Conservation (phyloP, 2,329 filamentous ascomycete genomes). For the Colletotrichum orchidophilum region DNA sequence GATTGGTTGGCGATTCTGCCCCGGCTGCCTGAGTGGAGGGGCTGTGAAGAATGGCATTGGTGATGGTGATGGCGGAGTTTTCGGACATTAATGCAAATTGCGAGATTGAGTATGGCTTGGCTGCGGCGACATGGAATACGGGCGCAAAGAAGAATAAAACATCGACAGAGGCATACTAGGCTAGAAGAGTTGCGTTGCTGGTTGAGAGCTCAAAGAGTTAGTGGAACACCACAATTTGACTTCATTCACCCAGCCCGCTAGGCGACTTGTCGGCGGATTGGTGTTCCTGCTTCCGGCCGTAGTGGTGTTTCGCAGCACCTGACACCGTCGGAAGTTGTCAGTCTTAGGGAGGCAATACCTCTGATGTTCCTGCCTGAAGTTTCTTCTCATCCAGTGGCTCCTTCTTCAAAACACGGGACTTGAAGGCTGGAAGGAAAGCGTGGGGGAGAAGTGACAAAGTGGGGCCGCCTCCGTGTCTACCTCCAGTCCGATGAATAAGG, state of each 20-base stretch:
- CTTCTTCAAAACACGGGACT: no score
- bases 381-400: no score
- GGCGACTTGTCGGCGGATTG: no score
- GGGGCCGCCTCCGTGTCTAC: neutral
- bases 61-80: neutral
- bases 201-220: no score
- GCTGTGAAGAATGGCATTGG: no score
- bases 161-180: neutral
- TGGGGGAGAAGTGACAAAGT: neutral
- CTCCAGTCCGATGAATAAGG: no score
- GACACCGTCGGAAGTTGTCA: neutral
- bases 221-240: neutral
- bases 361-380: no score
- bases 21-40: neutral
- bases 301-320: neutral
- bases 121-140: neutral
- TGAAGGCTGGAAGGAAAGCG: neutral
- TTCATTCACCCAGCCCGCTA: no score
- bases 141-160: neutral
- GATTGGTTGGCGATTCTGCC: neutral
- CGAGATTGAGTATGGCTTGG: neutral
- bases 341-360: neutral
- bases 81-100: neutral
- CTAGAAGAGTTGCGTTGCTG: neutral
- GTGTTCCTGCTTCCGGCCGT: no score